A percentile compares a stretch with the other conserved stretches of the same genome.
These are phyloP conservation scores for Rhodomyrtus psidioides DNA, from an alignment of 441 rosid species.

Conservation along the genomic window DNA sequence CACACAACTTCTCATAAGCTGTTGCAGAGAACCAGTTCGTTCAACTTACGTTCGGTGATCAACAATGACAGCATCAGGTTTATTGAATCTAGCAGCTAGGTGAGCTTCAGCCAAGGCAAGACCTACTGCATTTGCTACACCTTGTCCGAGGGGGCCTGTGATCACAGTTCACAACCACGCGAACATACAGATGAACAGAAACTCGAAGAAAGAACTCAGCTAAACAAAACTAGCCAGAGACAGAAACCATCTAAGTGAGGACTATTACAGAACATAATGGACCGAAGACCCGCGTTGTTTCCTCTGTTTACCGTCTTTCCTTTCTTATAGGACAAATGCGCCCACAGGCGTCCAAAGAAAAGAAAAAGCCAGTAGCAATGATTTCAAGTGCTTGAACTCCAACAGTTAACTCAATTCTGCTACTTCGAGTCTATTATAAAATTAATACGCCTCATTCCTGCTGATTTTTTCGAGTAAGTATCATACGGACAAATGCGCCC, in stretches of 20 bases:
- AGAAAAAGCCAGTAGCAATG: neutral
- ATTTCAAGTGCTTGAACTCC: neutral
- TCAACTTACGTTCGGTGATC: slow-evolving; percentile 17
- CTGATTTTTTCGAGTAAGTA: neutral
- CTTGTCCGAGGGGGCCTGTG: slow-evolving; percentile 29
- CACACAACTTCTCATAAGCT: neutral
- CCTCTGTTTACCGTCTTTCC: neutral
- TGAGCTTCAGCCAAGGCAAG: slow-evolving; percentile 31
- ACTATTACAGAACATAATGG: neutral
- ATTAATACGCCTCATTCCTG: neutral
- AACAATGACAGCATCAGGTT: slow-evolving; percentile 18
- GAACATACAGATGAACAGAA: neutral
- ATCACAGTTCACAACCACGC: neutral
- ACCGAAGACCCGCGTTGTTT: neutral
- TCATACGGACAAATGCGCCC: neutral
- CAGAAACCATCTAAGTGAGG: neutral
- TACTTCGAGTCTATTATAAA: neutral
- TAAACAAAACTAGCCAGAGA: neutral
- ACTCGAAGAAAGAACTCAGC: neutral
- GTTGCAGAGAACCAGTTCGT: neutral
- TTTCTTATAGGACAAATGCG: neutral
- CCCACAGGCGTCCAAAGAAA: neutral
- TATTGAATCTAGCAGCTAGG: slow-evolving; percentile 23
- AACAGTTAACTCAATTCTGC: neutral
- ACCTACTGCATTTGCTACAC: slow-evolving; percentile 29